Evolutionary conservation across 441 rosid species (phyloP).

Genomic region (Mallotus repandus): DNA sequence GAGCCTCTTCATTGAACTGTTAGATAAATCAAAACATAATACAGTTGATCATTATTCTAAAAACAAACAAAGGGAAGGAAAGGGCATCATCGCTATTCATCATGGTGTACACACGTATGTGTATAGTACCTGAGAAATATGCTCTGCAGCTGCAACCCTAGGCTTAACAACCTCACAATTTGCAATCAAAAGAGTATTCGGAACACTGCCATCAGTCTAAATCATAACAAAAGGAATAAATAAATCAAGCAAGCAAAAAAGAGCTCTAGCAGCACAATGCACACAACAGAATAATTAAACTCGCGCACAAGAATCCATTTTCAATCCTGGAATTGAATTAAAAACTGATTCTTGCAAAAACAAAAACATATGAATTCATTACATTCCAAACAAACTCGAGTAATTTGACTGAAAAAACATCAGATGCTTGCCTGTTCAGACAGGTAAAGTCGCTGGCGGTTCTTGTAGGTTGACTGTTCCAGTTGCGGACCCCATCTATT

Average conservation of each 20-base stretch:
- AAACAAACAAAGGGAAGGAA: background rate
- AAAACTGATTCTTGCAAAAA: no score
- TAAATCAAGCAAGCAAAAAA: background rate
- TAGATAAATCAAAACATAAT: constrained; percentile 18
- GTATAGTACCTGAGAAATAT: constrained; percentile 73
- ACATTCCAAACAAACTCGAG: no score
- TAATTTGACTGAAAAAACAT: no score
- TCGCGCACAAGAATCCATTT: no score
- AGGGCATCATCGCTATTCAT: background rate
- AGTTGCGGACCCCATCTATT: constrained; percentile 81
- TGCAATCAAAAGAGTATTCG: constrained; percentile 93
- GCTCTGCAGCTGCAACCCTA: constrained; percentile 97
- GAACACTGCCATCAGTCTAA: constrained; percentile 97
- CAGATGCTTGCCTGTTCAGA: constrained; percentile 66
- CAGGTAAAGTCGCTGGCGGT: constrained; percentile 92
- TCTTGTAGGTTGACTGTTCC: constrained; percentile 87
- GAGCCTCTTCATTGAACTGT: constrained; percentile 94
- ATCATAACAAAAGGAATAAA: constrained; percentile 6
- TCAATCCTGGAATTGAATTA: no score
- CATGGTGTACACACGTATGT: background rate
- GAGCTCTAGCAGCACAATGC: background rate
- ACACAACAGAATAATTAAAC: no score
- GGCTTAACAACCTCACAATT: constrained; percentile 96
- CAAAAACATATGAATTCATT: no score
- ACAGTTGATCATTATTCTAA: background rate